Percentiles rank a stretch among this genome's conserved stretches.
Conservation (phyloP, 345 rosid species). For the Rhizophora mangle region DNA sequence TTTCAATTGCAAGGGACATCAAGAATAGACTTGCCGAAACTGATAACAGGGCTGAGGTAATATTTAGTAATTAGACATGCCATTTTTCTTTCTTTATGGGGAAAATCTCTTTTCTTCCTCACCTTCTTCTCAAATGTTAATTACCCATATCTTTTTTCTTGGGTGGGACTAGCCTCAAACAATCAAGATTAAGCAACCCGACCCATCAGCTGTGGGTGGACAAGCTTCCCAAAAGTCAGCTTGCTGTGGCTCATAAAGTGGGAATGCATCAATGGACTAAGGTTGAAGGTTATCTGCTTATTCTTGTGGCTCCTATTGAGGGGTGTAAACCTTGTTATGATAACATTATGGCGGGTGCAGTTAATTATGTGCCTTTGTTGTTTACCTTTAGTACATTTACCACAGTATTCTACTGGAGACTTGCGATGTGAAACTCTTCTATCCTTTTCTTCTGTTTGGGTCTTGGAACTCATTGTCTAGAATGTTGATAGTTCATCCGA, state of each 20-base stretch:
- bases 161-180: conserved; percentile 44
- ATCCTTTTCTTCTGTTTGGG: background rate
- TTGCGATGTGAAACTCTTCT: background rate
- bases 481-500: conserved; percentile 9
- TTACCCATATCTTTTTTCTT: background rate
- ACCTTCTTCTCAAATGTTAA: background rate
- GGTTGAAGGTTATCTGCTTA: background rate
- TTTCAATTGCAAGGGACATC: conserved; percentile 32
- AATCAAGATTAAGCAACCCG: conserved; percentile 61
- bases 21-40: conserved; percentile 31
- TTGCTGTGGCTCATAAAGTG: conserved; percentile 47
- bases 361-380: conserved; percentile 5
- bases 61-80: background rate
- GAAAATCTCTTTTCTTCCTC: background rate
- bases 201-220: conserved; percentile 33
- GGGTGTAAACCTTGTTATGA: background rate
- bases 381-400: conserved; percentile 3
- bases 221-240: conserved; percentile 52
- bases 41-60: conserved; percentile 29
- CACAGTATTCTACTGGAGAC: background rate
- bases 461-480: conserved; percentile 7
- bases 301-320: background rate
- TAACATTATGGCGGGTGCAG: background rate
- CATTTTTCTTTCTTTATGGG: background rate
- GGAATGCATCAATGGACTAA: background rate